Evolutionary conservation across 2,329 filamentous ascomycete species (phyloP), one percentile per base, ranked within the genome.

Genomic region (Decorospora gaudefroyi): DNA sequence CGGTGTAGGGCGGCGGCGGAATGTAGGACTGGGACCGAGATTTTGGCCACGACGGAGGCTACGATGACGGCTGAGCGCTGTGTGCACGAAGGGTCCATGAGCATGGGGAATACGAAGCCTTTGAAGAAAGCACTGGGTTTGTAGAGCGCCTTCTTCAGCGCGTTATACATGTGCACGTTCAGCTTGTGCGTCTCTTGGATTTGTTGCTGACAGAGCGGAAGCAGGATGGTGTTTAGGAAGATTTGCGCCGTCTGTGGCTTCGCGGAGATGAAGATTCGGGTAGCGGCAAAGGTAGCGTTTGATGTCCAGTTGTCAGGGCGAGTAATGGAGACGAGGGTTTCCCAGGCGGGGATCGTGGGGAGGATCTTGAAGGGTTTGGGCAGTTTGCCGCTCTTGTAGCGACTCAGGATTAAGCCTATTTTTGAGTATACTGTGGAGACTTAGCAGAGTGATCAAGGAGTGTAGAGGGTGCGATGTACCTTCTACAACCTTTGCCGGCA

Each of bases 361-460:
- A 99, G 80, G 54, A 97, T 90, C 73, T 97, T 97, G 79, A 99
- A 95, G 0, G 92, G 92, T 72, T 99, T 99, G 13, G 93, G 93
- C 21, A 99, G 80, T 56, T 92, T 92, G n/a, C 93, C 93, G 10
- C 88, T 92, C 73, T 95, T 96, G 77, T 96, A 97, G 54, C 92
- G 84, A 17, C 89, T 90, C 46, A 99, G 80, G 49, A 97, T 86
- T 56, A 91, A 78, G 49, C 91, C 92, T 59, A 96, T 85, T 84
- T 96, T 95, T 49, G 87, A 87, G 70, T 95, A 97, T 11, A 96
- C 92, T 62, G 31, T 31, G 12, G 7, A 23, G 3, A 19, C 22
- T 62, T 51, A 62, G 59, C 16, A 32, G 3, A 12, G 9, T 9
- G 17, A 36, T 2, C 4, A 13, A 3, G 1, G 3, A 10, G 1